Conservation (phyloP, 306 rosid genomes). For the Mimosa pudica region DNA sequence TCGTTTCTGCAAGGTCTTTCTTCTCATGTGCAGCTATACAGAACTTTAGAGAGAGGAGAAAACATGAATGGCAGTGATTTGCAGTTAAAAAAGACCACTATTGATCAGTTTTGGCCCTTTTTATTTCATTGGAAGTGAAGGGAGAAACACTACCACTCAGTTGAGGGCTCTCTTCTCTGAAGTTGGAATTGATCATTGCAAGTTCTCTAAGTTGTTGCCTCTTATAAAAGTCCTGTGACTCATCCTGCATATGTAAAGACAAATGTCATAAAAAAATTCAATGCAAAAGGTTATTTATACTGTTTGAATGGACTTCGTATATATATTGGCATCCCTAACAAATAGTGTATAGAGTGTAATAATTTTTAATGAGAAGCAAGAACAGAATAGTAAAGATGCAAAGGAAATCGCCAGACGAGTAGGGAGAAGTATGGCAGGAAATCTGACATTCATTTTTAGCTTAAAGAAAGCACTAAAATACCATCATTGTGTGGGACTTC, state of each 20-base stretch:
- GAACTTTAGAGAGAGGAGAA: constrained; percentile 41
- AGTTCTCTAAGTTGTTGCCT: constrained; percentile 66
- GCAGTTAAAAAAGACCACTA: constrained; percentile 32
- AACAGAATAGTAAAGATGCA: constrained; percentile 21
- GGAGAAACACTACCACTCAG: constrained; percentile 65
- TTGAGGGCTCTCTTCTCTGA: constrained; percentile 65
- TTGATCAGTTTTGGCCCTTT: constrained; percentile 74
- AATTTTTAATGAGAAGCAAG: neutral
- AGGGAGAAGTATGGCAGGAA: neutral
- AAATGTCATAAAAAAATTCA: neutral
- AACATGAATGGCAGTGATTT: constrained; percentile 36
- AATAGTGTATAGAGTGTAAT: neutral
- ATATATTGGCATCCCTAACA: neutral
- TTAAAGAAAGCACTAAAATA: neutral
- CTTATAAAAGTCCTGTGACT: constrained; percentile 75
- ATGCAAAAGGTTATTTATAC: neutral
- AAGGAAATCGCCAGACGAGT: neutral
- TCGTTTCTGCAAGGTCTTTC: constrained; percentile 35
- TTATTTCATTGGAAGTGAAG: constrained; percentile 70
- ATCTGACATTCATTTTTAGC: constrained; percentile 4
- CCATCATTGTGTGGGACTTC: neutral
- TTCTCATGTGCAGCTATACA: constrained; percentile 40
- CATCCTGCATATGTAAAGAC: constrained; percentile 58
- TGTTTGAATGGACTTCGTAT: neutral
- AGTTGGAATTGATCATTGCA: constrained; percentile 59